phyloP scores from a whole-genome alignment of 139 green algal species.

The Volvox reticuliferus region DNA sequence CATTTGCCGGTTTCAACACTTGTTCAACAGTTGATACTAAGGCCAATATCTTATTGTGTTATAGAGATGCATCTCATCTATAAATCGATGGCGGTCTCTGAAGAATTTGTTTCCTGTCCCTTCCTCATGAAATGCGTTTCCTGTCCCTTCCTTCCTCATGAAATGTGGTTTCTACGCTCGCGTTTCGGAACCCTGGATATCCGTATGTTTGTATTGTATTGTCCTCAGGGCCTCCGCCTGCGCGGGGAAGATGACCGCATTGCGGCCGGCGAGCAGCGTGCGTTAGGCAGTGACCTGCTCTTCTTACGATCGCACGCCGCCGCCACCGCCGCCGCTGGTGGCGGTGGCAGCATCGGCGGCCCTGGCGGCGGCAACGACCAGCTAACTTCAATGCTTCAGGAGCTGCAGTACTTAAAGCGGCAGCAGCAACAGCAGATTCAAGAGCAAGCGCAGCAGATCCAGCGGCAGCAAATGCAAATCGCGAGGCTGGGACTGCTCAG shows the following conservation, averaged over 20 bases:
- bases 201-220: too few relatives aligned
- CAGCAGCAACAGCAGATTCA: slow-evolving; percentile 22
- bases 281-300: neutral
- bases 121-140: too few relatives aligned
- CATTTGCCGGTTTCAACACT: too few relatives aligned
- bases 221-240: slow-evolving; percentile 18
- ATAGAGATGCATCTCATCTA: too few relatives aligned
- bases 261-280: neutral
- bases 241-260: neutral
- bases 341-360: neutral
- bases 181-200: too few relatives aligned
- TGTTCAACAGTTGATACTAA: too few relatives aligned
- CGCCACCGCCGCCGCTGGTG: neutral
- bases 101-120: too few relatives aligned
- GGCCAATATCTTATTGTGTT: too few relatives aligned
- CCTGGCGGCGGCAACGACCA: neutral
- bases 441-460: neutral
- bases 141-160: too few relatives aligned
- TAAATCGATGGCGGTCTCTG: too few relatives aligned
- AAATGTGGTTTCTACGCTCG: too few relatives aligned
- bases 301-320: neutral
- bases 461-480: slow-evolving; percentile 25
- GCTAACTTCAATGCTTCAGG: neutral
- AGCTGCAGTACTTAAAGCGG: neutral
- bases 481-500: neutral